A percentile compares a stretch with the other conserved stretches of the same genome.
Conservation (phyloP, 1,284 basidiomycete species). For the Limonomyces culmigenus region DNA sequence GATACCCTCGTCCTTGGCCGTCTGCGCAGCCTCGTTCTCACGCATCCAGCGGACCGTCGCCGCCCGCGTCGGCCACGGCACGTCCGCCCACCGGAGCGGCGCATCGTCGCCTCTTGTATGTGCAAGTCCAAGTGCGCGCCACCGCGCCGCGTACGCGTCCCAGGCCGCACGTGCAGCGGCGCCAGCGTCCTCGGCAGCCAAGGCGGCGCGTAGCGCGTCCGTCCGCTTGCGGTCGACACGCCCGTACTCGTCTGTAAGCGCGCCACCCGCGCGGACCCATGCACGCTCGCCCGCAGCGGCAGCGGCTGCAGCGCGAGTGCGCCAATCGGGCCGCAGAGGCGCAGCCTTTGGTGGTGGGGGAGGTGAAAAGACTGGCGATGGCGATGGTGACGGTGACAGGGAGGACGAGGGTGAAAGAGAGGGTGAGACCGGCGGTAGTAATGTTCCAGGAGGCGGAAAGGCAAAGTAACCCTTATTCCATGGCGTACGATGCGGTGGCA, state of each 20-base stretch:
- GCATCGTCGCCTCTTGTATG: conserved; percentile 5
- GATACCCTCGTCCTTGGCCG: too few relatives aligned
- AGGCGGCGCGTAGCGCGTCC: conserved; percentile 22
- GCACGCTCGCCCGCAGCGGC: conserved; percentile 28
- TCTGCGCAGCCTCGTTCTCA: background rate
- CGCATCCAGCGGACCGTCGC: conserved; percentile 5
- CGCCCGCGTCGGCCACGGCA: conserved; percentile 40
- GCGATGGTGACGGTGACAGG: background rate
- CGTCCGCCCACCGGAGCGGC: conserved; percentile 15
- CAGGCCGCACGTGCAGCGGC: conserved; percentile 20
- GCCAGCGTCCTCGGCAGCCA: conserved; percentile 23
- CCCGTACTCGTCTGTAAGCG: conserved; percentile 31
- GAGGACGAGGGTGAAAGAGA: background rate
- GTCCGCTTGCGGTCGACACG: conserved; percentile 32
- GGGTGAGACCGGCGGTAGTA: too few relatives aligned
- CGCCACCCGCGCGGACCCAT: conserved; percentile 40
- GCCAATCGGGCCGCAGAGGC: too few relatives aligned
- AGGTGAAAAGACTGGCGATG: background rate
- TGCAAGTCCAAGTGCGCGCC: conserved; percentile 17
- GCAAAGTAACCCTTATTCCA: background rate
- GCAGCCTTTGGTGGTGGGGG: background rate
- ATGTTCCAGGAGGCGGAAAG: too few relatives aligned
- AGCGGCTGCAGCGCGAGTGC: conserved; percentile 7
- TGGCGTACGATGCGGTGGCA: too few relatives aligned
- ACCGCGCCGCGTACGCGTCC: conserved; percentile 31